Conservation (phyloP, 208 protist species). For the Trichomonas tenax region DNA sequence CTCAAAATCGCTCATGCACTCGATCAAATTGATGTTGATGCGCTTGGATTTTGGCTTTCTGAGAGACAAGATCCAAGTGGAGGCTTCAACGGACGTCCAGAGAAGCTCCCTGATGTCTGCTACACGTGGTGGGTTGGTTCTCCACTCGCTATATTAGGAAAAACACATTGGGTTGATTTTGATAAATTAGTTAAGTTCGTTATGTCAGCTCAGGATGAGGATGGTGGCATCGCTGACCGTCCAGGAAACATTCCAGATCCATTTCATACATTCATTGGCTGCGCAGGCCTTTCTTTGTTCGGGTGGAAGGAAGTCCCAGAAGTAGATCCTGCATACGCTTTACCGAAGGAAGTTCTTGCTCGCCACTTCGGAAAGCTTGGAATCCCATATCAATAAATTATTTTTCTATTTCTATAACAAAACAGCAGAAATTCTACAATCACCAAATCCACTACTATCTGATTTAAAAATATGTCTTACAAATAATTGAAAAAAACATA, state of each 20-base stretch:
- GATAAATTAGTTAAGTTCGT: constrained; percentile 24
- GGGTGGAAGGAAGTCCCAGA: constrained; percentile 21
- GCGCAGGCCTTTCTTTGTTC: constrained; percentile 75
- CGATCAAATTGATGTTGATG: constrained; percentile 64
- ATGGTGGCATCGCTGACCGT: constrained; percentile 81
- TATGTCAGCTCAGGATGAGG: constrained; percentile 55
- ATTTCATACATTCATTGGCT: constrained; percentile 97
- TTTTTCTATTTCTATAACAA: no score
- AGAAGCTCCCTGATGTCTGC: constrained; percentile 86
- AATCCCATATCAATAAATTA: no score
- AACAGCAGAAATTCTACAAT: no score
- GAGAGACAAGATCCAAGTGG: constrained; percentile 82
- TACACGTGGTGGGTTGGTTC: constrained; percentile 99
- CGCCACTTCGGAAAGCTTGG: not conserved
- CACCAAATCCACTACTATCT: no score
- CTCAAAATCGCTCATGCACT: constrained; percentile 68
- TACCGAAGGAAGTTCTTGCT: not conserved
- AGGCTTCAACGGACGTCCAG: constrained; percentile 93
- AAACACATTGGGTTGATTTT: constrained; percentile 15
- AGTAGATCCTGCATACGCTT: constrained; percentile 24
- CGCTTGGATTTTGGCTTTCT: constrained; percentile 84
- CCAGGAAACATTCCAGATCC: constrained; percentile 89
- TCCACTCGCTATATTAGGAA: constrained; percentile 68
- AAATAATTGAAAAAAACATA: no score
- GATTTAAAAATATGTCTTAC: no score